Conservation (phyloP, 768 basidiomycete species). For the Clathrus columnatus region DNA sequence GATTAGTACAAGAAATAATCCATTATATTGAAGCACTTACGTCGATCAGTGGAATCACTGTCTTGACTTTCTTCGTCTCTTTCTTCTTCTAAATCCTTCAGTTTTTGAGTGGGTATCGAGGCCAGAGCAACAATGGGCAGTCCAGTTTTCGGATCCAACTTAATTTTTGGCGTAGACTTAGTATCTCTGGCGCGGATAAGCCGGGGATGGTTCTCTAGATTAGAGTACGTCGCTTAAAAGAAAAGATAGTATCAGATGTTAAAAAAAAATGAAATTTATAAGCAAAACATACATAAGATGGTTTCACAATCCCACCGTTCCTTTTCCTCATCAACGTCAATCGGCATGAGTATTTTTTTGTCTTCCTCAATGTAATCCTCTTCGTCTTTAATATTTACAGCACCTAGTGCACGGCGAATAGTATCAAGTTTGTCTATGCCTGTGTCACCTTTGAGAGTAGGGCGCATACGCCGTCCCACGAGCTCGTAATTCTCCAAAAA, state of each 20-base stretch:
- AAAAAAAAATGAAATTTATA: background rate
- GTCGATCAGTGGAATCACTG: conserved; percentile 11
- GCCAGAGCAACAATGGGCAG: conserved; percentile 48
- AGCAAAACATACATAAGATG: conserved; percentile 65
- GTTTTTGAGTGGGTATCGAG: conserved; percentile 15
- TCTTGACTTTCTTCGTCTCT: conserved; percentile 22
- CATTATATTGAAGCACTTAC: background rate
- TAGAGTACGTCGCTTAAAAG: conserved; percentile 84
- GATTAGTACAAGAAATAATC: background rate
- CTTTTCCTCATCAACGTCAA: conserved; percentile 50
- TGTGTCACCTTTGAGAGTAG: conserved; percentile 61
- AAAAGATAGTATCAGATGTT: conserved; percentile 10
- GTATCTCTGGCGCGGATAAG: conserved; percentile 63
- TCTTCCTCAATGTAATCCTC: conserved; percentile 37
- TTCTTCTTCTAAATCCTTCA: conserved; percentile 25
- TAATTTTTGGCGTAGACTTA: conserved; percentile 50
- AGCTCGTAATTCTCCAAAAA: conserved; percentile 89
- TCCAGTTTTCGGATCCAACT: conserved; percentile 68
- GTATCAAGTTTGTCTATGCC: conserved; percentile 74
- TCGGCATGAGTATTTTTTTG: conserved; percentile 34
- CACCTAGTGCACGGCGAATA: conserved; percentile 67
- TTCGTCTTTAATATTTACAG: conserved; percentile 33
- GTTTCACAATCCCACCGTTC: conserved; percentile 95
- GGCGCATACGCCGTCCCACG: conserved; percentile 72
- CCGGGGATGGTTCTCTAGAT: conserved; percentile 92